Evolutionary conservation across 805 yeast species (phyloP).

Genomic region (Zygoascus flipseniorum): DNA sequence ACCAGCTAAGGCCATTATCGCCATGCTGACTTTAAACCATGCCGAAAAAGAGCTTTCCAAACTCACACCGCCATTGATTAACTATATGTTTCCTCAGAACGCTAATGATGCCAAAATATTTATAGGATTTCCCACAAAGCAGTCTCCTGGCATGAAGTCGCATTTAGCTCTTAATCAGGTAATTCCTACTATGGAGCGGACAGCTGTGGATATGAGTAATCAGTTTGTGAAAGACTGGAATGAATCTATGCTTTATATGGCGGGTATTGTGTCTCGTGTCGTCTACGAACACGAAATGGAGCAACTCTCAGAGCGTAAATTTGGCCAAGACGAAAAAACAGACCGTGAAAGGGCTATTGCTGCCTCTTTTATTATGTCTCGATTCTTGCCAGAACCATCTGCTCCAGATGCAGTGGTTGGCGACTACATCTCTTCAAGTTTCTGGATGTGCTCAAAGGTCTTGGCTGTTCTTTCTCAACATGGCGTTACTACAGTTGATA

Average conservation of each 20-base stretch:
- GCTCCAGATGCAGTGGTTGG: conserved; percentile 32
- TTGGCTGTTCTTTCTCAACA: conserved; percentile 24
- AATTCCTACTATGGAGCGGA: conserved; percentile 37
- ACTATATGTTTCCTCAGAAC: conserved; percentile 29
- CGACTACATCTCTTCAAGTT: conserved; percentile 27
- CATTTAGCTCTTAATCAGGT: conserved; percentile 32
- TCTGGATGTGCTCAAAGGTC: conserved; percentile 26
- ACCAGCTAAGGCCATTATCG: conserved; percentile 27
- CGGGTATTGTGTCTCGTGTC: conserved; percentile 30
- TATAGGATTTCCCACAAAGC: conserved; percentile 36
- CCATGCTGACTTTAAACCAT: conserved; percentile 24
- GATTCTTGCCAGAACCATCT: conserved; percentile 26
- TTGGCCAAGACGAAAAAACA: background rate
- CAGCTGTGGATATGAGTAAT: conserved; percentile 35
- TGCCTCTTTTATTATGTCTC: conserved; percentile 22
- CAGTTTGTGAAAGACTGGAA: conserved; percentile 34
- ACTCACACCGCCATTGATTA: conserved; percentile 26
- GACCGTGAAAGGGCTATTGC: conserved; percentile 6
- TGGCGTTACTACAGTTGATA: conserved; percentile 25
- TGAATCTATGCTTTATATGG: conserved; percentile 29
- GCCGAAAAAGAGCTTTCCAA: conserved; percentile 25
- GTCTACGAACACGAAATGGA: conserved; percentile 30
- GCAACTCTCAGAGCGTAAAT: conserved; percentile 19
- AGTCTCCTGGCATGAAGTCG: conserved; percentile 30
- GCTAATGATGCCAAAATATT: conserved; percentile 31